Conservation (phyloP, 441 rosid genomes). For the Aquilaria agallochum region DNA sequence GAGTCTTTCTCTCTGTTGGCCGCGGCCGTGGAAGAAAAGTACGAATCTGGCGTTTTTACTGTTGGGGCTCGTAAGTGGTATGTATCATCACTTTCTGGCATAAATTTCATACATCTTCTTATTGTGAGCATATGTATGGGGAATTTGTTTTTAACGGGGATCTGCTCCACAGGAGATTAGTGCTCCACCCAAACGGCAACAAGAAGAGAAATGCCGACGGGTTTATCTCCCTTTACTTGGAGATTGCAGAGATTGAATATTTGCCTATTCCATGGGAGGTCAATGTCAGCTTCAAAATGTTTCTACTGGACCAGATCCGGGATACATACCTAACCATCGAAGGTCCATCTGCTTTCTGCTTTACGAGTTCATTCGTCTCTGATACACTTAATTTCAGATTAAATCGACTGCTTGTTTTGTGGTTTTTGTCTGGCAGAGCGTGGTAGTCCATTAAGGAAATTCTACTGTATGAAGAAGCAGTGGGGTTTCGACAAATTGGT, state of each 20-base stretch:
- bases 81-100: not conserved
- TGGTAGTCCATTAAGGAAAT: conserved; percentile 14
- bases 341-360: no score
- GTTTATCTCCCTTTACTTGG: conserved; percentile 42
- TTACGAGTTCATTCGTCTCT: no score
- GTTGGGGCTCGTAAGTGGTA: conserved; percentile 67
- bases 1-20: conserved; percentile 23
- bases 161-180: conserved; percentile 38
- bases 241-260: conserved; percentile 32
- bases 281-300: conserved; percentile 35
- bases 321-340: no score
- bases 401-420: no score
- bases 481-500: conserved; percentile 32
- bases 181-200: conserved; percentile 52
- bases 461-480: conserved; percentile 25
- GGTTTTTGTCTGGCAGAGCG: no score
- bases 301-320: conserved; percentile 45
- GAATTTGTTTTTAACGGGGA: not conserved
- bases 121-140: no score
- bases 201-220: conserved; percentile 39
- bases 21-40: conserved; percentile 26
- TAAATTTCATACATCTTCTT: not conserved
- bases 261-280: conserved; percentile 37
- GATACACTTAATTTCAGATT: no score
- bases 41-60: conserved; percentile 49